Base-by-base conservation (phyloP, 2,329 filamentous ascomycete genomes). In the Fonsecaea multimorphosa region DNA sequence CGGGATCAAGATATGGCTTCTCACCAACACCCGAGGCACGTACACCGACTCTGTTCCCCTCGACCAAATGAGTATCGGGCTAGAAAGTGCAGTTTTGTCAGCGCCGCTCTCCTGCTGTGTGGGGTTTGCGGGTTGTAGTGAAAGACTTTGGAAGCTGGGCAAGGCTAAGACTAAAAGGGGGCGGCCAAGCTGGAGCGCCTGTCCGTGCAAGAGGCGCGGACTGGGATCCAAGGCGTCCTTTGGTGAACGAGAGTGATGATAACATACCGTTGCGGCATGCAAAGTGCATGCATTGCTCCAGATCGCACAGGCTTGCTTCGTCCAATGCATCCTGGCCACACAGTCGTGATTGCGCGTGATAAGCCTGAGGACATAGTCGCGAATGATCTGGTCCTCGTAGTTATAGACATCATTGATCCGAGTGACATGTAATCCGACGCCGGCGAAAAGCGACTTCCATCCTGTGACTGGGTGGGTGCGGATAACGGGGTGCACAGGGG, bases 401-500 rank as follows among this genome's bases (percentile, higher is more conserved):
- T 74, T 71, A 1, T 76, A 79, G 24, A 84, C 67, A 49, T 77
- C 82, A 58, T 84, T 82, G 73, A 84, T 81, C 16, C 70, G 53
- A 54, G 74, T 72, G 0, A 77, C 74, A 61, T 79, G 79, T 31
- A 77, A 73, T 0, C 81, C 82, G 16, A 83, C 75, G 1, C 75
- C 77, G 1, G 76, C 80, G 64, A 79, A 87, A 12, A 87, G 76
- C 61, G 79, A 83, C 75, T 87, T 87, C 86, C 87, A 89, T 0
- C 86, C 86, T 0, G 86, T 88, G 0, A 88, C 86, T 0, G 87
- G 86, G 68, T 89, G 87, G 1, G 86, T 88, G 19, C 86, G 81
- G 6, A 88, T 79, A 0, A 87, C 80, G 0, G 85, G 85, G 69
- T 88, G 86, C 0, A 80, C 75, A 0, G 85, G 81, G 24, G 76